These are phyloP conservation scores for Purpureocillium takamizusanense DNA, from an alignment of 2,329 filamentous ascomycete genomes.

Conservation along the genomic window DNA sequence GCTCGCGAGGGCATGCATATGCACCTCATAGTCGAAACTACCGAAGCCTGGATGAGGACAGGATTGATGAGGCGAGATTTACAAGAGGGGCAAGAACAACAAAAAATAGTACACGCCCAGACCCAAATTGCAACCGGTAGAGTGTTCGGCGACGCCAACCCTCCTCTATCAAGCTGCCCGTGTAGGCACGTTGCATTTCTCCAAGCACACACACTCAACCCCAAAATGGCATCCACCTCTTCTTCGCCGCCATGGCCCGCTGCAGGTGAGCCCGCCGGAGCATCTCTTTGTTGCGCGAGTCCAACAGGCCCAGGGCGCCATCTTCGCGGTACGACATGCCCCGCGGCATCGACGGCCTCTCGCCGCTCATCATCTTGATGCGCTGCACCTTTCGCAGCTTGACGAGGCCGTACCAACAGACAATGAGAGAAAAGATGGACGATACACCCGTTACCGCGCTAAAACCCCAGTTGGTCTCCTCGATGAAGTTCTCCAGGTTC, in stretches of 20 bases:
- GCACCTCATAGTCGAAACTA: too few species aligned
- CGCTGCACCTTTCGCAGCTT: constrained; percentile 81
- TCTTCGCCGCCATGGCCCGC: constrained; percentile 28
- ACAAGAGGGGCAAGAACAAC: too few species aligned
- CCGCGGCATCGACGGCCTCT: constrained; percentile 27
- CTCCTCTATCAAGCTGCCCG: too few species aligned
- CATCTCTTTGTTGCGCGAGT: constrained; percentile 46
- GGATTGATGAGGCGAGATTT: too few species aligned
- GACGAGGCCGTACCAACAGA: constrained; percentile 74
- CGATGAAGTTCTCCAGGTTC: constrained; percentile 98
- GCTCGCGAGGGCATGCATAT: too few species aligned
- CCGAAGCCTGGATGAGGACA: too few species aligned
- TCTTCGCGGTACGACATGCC: constrained; percentile 36
- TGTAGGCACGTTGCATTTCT: too few species aligned
- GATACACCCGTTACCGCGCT: constrained; percentile 63
- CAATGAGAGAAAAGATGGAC: constrained; percentile 61
- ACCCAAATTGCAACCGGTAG: too few species aligned
- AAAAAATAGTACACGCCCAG: too few species aligned
- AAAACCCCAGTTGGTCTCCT: constrained; percentile 87
- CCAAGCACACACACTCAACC: too few species aligned
- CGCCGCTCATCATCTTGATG: constrained; percentile 65
- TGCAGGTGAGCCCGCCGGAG: constrained; percentile 41
- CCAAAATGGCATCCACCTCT: constrained; percentile 16
- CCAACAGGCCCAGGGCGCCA: constrained; percentile 39
- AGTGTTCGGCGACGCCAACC: too few species aligned